phyloP scores from a whole-genome alignment of 345 rosid species.

The Ceriops zippeliana region DNA sequence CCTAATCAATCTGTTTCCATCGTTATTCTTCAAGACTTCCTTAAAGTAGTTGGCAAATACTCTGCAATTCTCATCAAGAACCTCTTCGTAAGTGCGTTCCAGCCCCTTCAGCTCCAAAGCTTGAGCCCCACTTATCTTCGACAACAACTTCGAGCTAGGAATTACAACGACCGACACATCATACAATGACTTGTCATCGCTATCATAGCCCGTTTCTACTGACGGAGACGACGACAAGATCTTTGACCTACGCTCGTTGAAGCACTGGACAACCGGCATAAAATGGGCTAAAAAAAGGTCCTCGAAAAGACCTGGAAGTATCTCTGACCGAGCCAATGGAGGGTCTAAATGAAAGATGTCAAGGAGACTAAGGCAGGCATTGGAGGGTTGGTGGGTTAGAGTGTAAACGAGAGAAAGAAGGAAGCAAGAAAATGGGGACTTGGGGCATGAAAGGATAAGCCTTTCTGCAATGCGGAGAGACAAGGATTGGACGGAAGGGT shows the following conservation, averaged over 20 bases:
- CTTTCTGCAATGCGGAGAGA: constrained; percentile 45
- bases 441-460: constrained; percentile 42
- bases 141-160: constrained; percentile 37
- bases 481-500: constrained; percentile 29
- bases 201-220: constrained; percentile 5
- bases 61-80: constrained; percentile 54
- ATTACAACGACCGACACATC: constrained; percentile 32
- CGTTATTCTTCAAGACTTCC: constrained; percentile 29
- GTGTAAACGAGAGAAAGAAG: constrained; percentile 47
- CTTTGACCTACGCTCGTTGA: constrained; percentile 35
- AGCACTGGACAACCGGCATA: constrained; percentile 47
- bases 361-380: constrained; percentile 40
- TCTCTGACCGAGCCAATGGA: constrained; percentile 41
- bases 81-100: constrained; percentile 46
- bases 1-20: constrained; percentile 14
- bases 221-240: constrained; percentile 27
- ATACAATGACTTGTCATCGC: constrained; percentile 23
- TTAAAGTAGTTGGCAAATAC: constrained; percentile 42
- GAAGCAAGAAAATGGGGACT: constrained; percentile 39
- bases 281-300: constrained; percentile 49
- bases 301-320: constrained; percentile 46
- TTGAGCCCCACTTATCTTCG: constrained; percentile 54
- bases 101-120: constrained; percentile 44
- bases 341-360: constrained; percentile 46
- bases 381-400: constrained; percentile 35